Conservation (phyloP, 1,139 yeast species). For the Blastobotrys indianensis region DNA sequence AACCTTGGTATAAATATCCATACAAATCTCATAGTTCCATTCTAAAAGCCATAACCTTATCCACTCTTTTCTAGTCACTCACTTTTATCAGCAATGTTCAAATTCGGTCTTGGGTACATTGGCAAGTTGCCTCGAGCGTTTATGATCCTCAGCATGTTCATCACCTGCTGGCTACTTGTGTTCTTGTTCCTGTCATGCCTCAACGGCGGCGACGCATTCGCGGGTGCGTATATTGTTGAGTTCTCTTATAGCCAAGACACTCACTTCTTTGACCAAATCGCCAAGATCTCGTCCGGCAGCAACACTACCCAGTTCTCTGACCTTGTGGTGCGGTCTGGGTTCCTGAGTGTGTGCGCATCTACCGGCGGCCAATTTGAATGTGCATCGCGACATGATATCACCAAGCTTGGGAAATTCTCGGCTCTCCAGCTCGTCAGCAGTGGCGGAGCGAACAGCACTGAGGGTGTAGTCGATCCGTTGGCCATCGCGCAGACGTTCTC, state of each 20-base stretch:
- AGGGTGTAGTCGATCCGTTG: conserved; percentile 36
- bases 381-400: conserved; percentile 31
- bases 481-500: conserved; percentile 41
- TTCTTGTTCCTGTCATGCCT: conserved; percentile 53
- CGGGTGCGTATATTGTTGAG: conserved; percentile 43
- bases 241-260: conserved; percentile 44
- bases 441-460: neutral
- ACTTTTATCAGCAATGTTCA: conserved; percentile 6
- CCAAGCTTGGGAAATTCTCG: conserved; percentile 9
- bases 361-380: conserved; percentile 33
- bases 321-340: conserved; percentile 45
- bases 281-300: conserved; percentile 27
- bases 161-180: conserved; percentile 41
- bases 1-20: no score
- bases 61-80: no score
- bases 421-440: conserved; percentile 1
- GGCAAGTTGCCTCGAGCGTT: conserved; percentile 24
- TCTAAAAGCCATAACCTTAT: no score
- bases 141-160: conserved; percentile 33
- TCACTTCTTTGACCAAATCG: conserved; percentile 36
- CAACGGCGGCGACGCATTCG: conserved; percentile 37
- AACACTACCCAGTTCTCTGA: conserved; percentile 26
- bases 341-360: conserved; percentile 45
- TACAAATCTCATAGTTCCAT: no score
- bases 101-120: conserved; percentile 10